These are phyloP conservation scores for Apiospora pterosperma DNA, from an alignment of 2,329 filamentous ascomycete genomes.

Conservation along the genomic window DNA sequence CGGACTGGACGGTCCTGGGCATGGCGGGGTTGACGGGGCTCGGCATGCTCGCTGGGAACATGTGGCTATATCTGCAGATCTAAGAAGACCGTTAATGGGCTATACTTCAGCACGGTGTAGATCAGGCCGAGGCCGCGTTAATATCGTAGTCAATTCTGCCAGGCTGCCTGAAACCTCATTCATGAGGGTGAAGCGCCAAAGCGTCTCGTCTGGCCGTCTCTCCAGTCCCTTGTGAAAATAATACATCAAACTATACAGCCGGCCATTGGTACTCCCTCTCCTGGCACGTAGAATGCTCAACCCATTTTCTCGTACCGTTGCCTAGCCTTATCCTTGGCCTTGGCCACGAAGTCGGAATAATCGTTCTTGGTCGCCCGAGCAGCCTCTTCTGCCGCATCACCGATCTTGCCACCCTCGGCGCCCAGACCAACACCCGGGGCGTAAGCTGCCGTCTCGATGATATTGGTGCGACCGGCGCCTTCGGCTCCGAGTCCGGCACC, in stretches of 20 bases:
- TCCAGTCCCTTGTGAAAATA: neutral
- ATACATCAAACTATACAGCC: slow-evolving; percentile 1
- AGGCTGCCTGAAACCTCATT: neutral
- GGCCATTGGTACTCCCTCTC: neutral
- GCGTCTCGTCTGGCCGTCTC: neutral
- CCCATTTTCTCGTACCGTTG: slow-evolving; percentile 60
- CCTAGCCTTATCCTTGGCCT: slow-evolving; percentile 63
- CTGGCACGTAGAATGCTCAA: slow-evolving; percentile 12
- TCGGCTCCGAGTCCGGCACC: slow-evolving; percentile 63
- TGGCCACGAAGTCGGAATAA: slow-evolving; percentile 61
- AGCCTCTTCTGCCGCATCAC: slow-evolving; percentile 64
- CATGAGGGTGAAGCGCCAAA: neutral
- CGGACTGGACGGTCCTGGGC: slow-evolving; percentile 17
- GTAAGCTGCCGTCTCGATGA: slow-evolving; percentile 63
- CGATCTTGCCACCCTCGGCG: slow-evolving; percentile 65
- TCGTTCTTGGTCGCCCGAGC: slow-evolving; percentile 57
- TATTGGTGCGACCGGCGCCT: slow-evolving; percentile 60
- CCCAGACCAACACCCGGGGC: slow-evolving; percentile 67
- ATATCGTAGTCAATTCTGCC: neutral
- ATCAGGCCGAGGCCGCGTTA: neutral
- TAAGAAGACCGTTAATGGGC: neutral
- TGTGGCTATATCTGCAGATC: neutral
- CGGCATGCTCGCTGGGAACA: neutral
- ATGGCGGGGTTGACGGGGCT: neutral
- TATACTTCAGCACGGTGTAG: neutral